These are phyloP conservation scores for Alternaria arborescens DNA, from an alignment of 2,329 filamentous ascomycete genomes.

Conservation along the genomic window DNA sequence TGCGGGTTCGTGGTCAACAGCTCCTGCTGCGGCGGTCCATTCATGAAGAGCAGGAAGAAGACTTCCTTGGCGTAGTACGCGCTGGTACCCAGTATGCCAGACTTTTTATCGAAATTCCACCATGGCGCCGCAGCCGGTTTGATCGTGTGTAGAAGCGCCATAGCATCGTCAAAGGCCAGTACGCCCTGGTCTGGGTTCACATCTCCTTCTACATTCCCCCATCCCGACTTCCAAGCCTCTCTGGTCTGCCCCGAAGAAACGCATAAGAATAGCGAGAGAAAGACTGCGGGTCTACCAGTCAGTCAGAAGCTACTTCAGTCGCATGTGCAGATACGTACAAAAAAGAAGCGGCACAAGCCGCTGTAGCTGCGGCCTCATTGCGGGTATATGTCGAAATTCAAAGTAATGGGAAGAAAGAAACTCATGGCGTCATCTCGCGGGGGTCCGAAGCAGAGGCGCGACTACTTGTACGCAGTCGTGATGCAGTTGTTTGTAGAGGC, in stretches of 20 bases:
- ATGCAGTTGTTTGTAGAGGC: slow-evolving; percentile 42
- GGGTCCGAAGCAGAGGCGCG: slow-evolving; percentile 22
- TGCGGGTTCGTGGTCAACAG: slow-evolving; percentile 50
- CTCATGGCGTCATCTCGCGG: slow-evolving; percentile 45
- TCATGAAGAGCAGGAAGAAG: slow-evolving; percentile 72
- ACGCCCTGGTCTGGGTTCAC: slow-evolving; percentile 29
- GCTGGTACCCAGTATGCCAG: slow-evolving; percentile 65
- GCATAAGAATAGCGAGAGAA: slow-evolving; percentile 42
- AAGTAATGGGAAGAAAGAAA: slow-evolving; percentile 22
- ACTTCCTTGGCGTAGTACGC: slow-evolving; percentile 69
- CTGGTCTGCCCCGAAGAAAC: slow-evolving; percentile 20
- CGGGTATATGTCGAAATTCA: slow-evolving; percentile 22
- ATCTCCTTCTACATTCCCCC: slow-evolving; percentile 26
- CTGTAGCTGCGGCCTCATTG: slow-evolving; percentile 48
- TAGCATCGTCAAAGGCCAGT: slow-evolving; percentile 51
- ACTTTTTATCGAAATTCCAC: slow-evolving; percentile 59
- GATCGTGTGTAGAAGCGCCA: slow-evolving; percentile 52
- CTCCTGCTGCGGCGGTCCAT: slow-evolving; percentile 62
- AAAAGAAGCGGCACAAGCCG: slow-evolving; percentile 50
- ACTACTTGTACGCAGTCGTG: slow-evolving; percentile 21
- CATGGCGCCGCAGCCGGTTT: slow-evolving; percentile 52
- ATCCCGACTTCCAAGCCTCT: slow-evolving; percentile 31
- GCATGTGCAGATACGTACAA: slow-evolving; percentile 32
- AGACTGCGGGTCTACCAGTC: slow-evolving; percentile 36
- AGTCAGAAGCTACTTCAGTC: slow-evolving; percentile 24